These are phyloP conservation scores for Mycena polygramma DNA, from an alignment of 768 basidiomycete species.

Conservation along the genomic window DNA sequence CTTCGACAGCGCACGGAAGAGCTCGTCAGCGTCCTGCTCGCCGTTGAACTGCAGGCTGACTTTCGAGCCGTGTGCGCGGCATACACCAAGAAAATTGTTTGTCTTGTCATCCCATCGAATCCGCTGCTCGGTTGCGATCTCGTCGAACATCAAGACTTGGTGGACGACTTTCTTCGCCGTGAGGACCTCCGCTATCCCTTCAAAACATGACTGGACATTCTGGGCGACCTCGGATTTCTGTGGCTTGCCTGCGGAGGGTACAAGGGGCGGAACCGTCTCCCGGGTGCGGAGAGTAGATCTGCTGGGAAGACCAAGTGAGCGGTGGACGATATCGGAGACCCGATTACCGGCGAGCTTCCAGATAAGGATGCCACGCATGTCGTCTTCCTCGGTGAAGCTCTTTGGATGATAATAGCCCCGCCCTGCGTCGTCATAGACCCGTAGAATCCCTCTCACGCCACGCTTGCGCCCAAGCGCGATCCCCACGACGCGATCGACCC, in stretches of 20 bases:
- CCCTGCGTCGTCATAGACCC: constrained; percentile 23
- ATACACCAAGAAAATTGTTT: constrained; percentile 45
- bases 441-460: constrained; percentile 32
- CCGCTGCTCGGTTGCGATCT: constrained; percentile 44
- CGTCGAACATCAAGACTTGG: constrained; percentile 46
- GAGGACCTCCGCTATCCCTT: constrained; percentile 18
- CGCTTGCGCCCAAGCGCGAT: neutral
- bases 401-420: constrained; percentile 41
- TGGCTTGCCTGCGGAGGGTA: constrained; percentile 34
- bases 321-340: constrained; percentile 41
- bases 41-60: constrained; percentile 39
- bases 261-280: constrained; percentile 36
- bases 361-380: constrained; percentile 37
- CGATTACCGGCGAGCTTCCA: constrained; percentile 42
- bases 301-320: constrained; percentile 35
- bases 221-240: constrained; percentile 32
- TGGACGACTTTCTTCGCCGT: constrained; percentile 34
- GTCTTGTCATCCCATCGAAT: constrained; percentile 42
- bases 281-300: constrained; percentile 33
- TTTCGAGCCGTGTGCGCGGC: constrained; percentile 42
- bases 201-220: constrained; percentile 38
- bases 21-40: constrained; percentile 41
- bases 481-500: constrained; percentile 11
- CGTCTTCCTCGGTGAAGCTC: constrained; percentile 41
- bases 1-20: constrained; percentile 27